phyloP scores from a whole-genome alignment of 2,329 filamentous ascomycete genomes.

The Alternaria angustiovoidea region DNA sequence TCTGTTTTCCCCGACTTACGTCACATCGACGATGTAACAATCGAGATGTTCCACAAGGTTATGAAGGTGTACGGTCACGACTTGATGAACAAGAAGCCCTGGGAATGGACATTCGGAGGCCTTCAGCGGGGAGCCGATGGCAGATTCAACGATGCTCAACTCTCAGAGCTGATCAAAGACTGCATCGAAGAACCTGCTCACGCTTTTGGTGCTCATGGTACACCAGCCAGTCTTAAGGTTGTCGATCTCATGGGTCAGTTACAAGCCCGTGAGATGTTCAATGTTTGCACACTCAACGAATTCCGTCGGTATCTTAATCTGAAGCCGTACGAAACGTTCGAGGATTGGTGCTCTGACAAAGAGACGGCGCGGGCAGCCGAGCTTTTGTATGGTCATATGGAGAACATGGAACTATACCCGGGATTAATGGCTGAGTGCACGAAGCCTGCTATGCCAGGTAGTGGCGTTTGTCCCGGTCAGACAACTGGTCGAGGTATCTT shows the following conservation, averaged over 20 bases:
- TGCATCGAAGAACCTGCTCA: conserved; percentile 73
- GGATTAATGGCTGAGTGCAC: conserved; percentile 79
- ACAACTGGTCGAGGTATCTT: conserved; percentile 78
- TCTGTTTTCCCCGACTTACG: conserved; percentile 37
- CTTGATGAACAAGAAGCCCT: conserved; percentile 72
- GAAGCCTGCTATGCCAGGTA: conserved; percentile 73
- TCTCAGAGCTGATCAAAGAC: conserved; percentile 72
- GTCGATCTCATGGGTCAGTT: conserved; percentile 82
- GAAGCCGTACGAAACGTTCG: conserved; percentile 78
- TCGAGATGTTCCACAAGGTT: conserved; percentile 52
- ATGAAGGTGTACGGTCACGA: conserved; percentile 47
- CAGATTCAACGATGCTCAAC: conserved; percentile 75
- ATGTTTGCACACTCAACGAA: conserved; percentile 80
- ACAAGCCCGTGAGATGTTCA: conserved; percentile 75
- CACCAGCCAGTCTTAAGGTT: conserved; percentile 74
- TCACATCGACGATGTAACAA: conserved; percentile 37
- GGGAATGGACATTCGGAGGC: conserved; percentile 71
- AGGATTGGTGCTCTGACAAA: conserved; percentile 82
- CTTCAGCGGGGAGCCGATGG: conserved; percentile 72
- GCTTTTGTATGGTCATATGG: conserved; percentile 73
- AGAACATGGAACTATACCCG: conserved; percentile 80
- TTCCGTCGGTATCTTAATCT: conserved; percentile 82
- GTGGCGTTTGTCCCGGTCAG: conserved; percentile 72
- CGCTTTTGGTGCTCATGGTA: conserved; percentile 67
- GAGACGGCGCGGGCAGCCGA: conserved; percentile 69